Evolutionary conservation across 225 moss, liverwort and hornwort species (phyloP).

Genomic region (Polytrichum formosum): DNA sequence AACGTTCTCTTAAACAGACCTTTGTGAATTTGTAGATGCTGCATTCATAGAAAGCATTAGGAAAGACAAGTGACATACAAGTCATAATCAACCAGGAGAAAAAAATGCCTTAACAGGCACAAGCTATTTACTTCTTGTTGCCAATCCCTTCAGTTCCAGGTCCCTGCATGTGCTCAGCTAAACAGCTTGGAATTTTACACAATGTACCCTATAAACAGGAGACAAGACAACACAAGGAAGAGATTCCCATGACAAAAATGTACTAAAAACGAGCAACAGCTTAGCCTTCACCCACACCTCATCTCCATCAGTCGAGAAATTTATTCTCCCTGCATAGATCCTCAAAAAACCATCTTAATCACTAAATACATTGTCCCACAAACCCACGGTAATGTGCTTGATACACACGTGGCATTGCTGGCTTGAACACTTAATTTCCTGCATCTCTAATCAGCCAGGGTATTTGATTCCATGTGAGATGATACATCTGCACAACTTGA

Average conservation of each 20-base stretch:
- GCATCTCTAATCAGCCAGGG: background rate
- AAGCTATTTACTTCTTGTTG: too few species aligned
- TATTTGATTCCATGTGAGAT: slow-evolving; percentile 7
- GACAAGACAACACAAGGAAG: background rate
- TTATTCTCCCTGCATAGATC: slow-evolving; percentile 32
- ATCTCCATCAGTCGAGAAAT: slow-evolving; percentile 22
- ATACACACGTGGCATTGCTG: background rate
- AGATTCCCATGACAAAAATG: slow-evolving; percentile 27
- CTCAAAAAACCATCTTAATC: slow-evolving; percentile 36
- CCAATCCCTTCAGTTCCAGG: too few species aligned
- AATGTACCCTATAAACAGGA: too few species aligned
- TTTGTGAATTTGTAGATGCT: too few species aligned
- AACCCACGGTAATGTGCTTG: slow-evolving; percentile 29
- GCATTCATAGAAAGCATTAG: too few species aligned
- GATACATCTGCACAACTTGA: slow-evolving; percentile 11
- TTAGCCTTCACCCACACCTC: slow-evolving; percentile 32
- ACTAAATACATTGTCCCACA: slow-evolving; percentile 25
- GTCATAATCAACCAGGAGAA: too few species aligned
- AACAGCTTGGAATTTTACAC: too few species aligned
- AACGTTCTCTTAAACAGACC: too few species aligned
- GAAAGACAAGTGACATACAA: too few species aligned
- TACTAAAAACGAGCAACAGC: slow-evolving; percentile 29
- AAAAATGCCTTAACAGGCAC: too few species aligned
- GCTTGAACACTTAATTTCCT: slow-evolving; percentile 7
- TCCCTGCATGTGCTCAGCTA: too few species aligned